These are phyloP conservation scores for Trichosporon asahii DNA, from an alignment of 1,284 basidiomycete species.

Conservation along the genomic window DNA sequence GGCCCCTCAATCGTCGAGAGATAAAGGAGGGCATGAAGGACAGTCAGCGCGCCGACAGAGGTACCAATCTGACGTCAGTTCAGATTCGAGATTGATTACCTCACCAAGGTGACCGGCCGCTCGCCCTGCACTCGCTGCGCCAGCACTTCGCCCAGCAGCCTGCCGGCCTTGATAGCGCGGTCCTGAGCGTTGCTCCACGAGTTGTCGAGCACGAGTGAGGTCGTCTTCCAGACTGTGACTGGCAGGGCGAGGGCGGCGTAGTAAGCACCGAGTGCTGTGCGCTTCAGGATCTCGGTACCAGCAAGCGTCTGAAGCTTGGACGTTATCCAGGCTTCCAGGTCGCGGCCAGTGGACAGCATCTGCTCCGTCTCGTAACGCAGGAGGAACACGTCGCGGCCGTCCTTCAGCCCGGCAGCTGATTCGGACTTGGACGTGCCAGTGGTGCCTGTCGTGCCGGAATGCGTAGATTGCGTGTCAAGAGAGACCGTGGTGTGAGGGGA, in stretches of 20 bases:
- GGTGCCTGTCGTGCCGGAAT: neutral
- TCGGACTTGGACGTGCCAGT: neutral
- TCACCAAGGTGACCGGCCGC: constrained; percentile 55
- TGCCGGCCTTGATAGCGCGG: constrained; percentile 56
- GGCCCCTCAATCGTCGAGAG: constrained; percentile 47
- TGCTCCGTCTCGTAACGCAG: constrained; percentile 50
- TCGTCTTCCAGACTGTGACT: constrained; percentile 48
- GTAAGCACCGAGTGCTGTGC: constrained; percentile 57
- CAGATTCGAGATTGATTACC: constrained; percentile 15
- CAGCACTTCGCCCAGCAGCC: constrained; percentile 58
- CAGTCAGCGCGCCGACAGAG: constrained; percentile 57
- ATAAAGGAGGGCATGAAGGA: constrained; percentile 56
- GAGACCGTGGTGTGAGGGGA: constrained; percentile 13
- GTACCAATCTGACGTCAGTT: constrained; percentile 53
- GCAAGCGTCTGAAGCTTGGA: constrained; percentile 51
- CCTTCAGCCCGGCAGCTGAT: constrained; percentile 31
- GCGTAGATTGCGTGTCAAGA: neutral
- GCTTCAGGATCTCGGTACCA: constrained; percentile 56
- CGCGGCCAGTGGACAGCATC: constrained; percentile 53
- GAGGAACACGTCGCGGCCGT: constrained; percentile 53
- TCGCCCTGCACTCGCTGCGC: constrained; percentile 58
- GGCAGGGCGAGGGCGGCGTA: constrained; percentile 58
- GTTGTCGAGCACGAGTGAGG: constrained; percentile 49
- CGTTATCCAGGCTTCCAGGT: constrained; percentile 51
- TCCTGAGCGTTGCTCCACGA: constrained; percentile 54